Evolutionary conservation across 257 asterid species (phyloP), one percentile per base, ranked within the genome.

Genomic region (Ilex aquifolium): DNA sequence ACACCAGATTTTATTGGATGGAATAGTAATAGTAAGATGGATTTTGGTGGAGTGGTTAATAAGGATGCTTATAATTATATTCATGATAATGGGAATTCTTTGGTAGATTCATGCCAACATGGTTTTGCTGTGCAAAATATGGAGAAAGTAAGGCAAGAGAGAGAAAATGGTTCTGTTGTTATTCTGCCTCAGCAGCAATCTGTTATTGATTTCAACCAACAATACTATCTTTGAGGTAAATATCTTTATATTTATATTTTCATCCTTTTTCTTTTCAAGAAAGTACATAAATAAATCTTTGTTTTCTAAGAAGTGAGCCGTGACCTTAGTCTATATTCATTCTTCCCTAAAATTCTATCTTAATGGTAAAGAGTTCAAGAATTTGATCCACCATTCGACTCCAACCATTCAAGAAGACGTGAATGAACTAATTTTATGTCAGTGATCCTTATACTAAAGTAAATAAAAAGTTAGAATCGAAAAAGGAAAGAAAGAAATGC

Each of bases 151-250:
- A 68, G 72, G 65, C 55, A 57, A 6, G 85, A 73, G 55, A 65
- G 57, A 31, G 76, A 51, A 30, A 82, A 68, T 65, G 82, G 65
- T 29, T 70, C 80, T 54, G 61, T 77, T 13, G 42, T 75, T 62
- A 63, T 74, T 70, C 59, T 77, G 27, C 88, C 93, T 57, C 88
- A 77, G 16, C 94, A 77, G 39, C 81, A 75, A 60, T 59, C 82
- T 44, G 56, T 72, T 57, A 64, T 72, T 65, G 80, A 68, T 57
- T 80, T 80, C 72, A 78, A 69, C 64, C 90, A 84, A 15, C 85
- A 71, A 16, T 77, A 54, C 72, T 82, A 74, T 57, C 54, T 77
- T 31, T 64, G 83, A 82, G 92, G 96, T 77, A 73, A 3, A 32
- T 5, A 10, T 21, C 4, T 32, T 10, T 44, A 17, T 10, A 2